Conservation (phyloP, 306 rosid species). For the Cicer arietinum region DNA sequence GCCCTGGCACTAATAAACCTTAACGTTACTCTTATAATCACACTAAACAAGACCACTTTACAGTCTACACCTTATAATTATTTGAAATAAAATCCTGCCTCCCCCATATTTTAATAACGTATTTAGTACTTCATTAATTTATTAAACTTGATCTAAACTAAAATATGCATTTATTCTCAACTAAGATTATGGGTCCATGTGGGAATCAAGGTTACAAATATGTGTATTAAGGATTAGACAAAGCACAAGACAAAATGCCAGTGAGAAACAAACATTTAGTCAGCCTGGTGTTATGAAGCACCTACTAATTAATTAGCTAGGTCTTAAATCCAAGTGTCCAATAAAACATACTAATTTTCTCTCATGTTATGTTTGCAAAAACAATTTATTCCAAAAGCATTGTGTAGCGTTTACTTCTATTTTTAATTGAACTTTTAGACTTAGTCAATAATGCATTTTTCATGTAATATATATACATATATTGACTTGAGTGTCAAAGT, state of each 20-base stretch:
- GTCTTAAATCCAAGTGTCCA: slow-evolving; percentile 24
- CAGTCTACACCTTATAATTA: slow-evolving; percentile 32
- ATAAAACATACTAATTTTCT: background rate
- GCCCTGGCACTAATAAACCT: slow-evolving; percentile 20
- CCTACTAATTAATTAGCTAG: background rate
- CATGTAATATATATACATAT: too few species aligned
- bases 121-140: background rate
- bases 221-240: slow-evolving; percentile 33
- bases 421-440: too few species aligned
- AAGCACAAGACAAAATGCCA: slow-evolving; percentile 51
- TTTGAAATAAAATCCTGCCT: background rate
- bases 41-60: slow-evolving; percentile 24
- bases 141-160: slow-evolving; percentile 8
- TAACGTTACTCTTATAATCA: slow-evolving; percentile 29
- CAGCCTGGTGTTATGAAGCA: slow-evolving; percentile 37
- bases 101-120: background rate
- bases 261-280: slow-evolving; percentile 45
- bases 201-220: slow-evolving; percentile 43
- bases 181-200: slow-evolving; percentile 52
- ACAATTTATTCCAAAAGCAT: too few species aligned
- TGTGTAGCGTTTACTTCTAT: too few species aligned
- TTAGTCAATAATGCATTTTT: too few species aligned
- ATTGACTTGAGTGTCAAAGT: too few species aligned
- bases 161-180: slow-evolving; percentile 29
- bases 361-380: too few species aligned